phyloP scores from a whole-genome alignment of 2,329 filamentous ascomycete genomes.

The Exophiala spinifera region DNA sequence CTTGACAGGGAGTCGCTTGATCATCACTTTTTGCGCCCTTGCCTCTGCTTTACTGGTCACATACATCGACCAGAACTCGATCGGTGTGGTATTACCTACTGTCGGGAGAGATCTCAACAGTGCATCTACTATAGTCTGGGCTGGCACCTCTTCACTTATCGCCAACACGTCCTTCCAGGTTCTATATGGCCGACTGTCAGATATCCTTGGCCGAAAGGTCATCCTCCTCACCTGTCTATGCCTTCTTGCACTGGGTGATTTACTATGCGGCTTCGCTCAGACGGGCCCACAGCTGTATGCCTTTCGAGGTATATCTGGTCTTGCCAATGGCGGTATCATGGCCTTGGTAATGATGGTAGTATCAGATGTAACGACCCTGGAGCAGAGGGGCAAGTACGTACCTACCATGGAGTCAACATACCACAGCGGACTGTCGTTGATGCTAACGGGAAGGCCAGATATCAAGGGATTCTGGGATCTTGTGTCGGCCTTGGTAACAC shows the following conservation, averaged over 20 bases:
- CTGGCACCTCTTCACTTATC: slow-evolving; percentile 11
- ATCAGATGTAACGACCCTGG: slow-evolving; percentile 57
- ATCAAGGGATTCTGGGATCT: slow-evolving; percentile 33
- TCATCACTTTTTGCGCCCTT: slow-evolving; percentile 50
- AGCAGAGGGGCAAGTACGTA: slow-evolving; percentile 48
- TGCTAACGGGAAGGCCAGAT: slow-evolving; percentile 37
- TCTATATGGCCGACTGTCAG: slow-evolving; percentile 60
- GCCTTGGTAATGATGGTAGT: slow-evolving; percentile 62
- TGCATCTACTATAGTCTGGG: slow-evolving; percentile 18
- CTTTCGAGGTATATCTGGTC: slow-evolving; percentile 58
- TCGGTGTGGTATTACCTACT: slow-evolving; percentile 53
- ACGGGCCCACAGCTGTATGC: slow-evolving; percentile 59
- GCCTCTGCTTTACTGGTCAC: slow-evolving; percentile 54
- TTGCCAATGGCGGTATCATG: slow-evolving; percentile 60
- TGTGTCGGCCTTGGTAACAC: slow-evolving; percentile 47
- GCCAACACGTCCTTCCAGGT: slow-evolving; percentile 58
- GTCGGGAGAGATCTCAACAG: slow-evolving; percentile 49
- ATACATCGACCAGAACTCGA: slow-evolving; percentile 58
- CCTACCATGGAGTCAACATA: too few species aligned
- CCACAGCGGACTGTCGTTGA: too few species aligned
- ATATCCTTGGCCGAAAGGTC: slow-evolving; percentile 60
- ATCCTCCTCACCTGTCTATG: slow-evolving; percentile 54
- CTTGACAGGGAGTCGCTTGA: slow-evolving; percentile 2
- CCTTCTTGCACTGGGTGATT: slow-evolving; percentile 55
- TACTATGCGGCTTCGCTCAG: slow-evolving; percentile 57